Percentiles rank a stretch among this genome's conserved stretches.
phyloP scores from a whole-genome alignment of 352 stramenopile species.

The Phytophthora idaei region DNA sequence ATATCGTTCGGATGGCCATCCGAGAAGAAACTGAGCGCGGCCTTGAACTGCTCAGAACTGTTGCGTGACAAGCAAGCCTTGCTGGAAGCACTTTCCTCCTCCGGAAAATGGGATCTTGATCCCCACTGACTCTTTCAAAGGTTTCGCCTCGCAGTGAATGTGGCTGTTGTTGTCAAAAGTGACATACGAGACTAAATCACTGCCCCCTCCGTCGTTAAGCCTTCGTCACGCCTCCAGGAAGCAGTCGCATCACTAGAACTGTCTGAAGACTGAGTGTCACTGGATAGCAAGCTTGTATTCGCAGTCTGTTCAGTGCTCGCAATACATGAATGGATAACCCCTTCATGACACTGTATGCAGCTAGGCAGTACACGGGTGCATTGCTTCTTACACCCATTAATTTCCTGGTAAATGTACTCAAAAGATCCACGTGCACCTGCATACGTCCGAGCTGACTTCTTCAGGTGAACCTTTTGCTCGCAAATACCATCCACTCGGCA shows the following conservation, averaged over 20 bases:
- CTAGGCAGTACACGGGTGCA: neutral
- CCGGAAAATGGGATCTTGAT: neutral
- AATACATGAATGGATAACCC: neutral
- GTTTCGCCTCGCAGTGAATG: neutral
- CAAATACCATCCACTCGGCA: neutral
- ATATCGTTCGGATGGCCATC: neutral
- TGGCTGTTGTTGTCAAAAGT: neutral
- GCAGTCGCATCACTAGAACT: too few species aligned
- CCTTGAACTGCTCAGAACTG: neutral
- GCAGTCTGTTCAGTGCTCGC: neutral
- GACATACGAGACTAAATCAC: neutral
- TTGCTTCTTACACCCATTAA: conserved; percentile 2
- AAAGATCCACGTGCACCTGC: conserved; percentile 47
- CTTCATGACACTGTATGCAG: neutral
- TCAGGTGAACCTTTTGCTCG: conserved; percentile 22
- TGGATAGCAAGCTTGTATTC: too few species aligned
- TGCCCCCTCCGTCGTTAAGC: neutral
- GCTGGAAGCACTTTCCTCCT: neutral
- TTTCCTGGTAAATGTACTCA: conserved; percentile 62
- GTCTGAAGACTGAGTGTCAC: too few species aligned
- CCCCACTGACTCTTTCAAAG: neutral
- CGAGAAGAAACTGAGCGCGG: neutral
- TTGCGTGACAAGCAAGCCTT: neutral
- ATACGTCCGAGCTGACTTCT: conserved; percentile 58
- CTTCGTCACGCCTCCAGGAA: neutral